Evolutionary conservation across 768 basidiomycete genomes (phyloP).

Genomic region (Trichaptum fuscoviolaceum): DNA sequence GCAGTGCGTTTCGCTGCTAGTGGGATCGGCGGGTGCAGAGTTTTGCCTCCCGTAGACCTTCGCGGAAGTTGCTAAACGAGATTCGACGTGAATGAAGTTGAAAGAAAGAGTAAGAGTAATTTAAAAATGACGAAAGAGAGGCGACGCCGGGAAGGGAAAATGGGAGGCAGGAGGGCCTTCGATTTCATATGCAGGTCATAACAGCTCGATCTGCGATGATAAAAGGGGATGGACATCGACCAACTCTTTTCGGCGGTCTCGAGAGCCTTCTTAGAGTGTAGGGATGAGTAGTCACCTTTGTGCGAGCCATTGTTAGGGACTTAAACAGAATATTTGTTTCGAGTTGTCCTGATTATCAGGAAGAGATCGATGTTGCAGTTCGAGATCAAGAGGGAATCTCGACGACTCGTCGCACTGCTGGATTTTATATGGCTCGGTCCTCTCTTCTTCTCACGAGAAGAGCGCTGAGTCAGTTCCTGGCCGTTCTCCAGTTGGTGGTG

Average conservation of each 20-base stretch:
- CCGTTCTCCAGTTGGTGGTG: neutral
- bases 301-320: neutral
- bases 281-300: neutral
- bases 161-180: neutral
- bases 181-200: neutral
- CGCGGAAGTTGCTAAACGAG: conserved; percentile 10
- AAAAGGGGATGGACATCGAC: neutral
- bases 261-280: neutral
- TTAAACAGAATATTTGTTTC: neutral
- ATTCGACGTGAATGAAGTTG: neutral
- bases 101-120: too few species aligned
- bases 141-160: neutral
- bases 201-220: neutral
- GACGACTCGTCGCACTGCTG: neutral
- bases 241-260: neutral
- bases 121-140: neutral
- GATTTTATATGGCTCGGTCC: neutral
- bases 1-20: conserved; percentile 54
- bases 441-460: neutral
- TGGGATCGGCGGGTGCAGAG: conserved; percentile 56
- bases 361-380: neutral
- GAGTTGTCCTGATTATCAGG: neutral
- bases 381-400: neutral
- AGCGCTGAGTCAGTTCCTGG: neutral
- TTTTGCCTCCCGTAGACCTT: conserved; percentile 28